Base-by-base conservation (phyloP, 495 filamentous ascomycete species). In the Talaromyces liani region DNA sequence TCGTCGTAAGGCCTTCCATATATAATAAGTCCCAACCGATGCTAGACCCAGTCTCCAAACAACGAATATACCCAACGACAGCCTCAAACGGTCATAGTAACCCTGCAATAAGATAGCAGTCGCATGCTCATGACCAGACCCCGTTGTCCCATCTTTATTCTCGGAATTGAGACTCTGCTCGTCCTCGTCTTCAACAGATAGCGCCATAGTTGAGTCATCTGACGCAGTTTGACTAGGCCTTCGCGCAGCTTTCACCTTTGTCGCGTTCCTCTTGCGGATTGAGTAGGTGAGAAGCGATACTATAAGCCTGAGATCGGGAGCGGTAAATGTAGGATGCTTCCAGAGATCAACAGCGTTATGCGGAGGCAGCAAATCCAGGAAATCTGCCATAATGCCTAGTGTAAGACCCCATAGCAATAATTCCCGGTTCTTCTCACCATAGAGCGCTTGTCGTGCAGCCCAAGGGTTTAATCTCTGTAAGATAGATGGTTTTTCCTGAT, bases 401-500 rank as follows among this genome's bases (percentile, higher is more conserved):
- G 90, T 91, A 18, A 93, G 71, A 0, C 90, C 90, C 90, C 90
- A 93, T 1, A 92, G 82, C 4, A 91, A 72, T 14, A 93, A 76
- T 6, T 87, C 84, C 22, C 73, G 79, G 49, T 57, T 69, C 31
- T 64, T 64, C 24, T 71, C 70, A 24, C 65, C 64, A 0, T 73
- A 72, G 3, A 70, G 68, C 18, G 73, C 71, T 61, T 77, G 77
- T 59, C 73, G 65, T 4, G 70, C 45, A 54, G 67, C 71, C 75
- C 72, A 77, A 5, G 66, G 59, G 59, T 70, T 74, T 27, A 71
- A 72, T 6, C 65, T 64, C 10, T 71, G 67, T 4, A 74, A 31
- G 16, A 69, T 36, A n/a, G 74, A 68, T 1, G 20, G 20, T 22
- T 14, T 29, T 9, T 51, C 25, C 12, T 66, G 29, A 27, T 54